Evolutionary conservation across 441 rosid species (phyloP).

Genomic region (Viola pubescens): DNA sequence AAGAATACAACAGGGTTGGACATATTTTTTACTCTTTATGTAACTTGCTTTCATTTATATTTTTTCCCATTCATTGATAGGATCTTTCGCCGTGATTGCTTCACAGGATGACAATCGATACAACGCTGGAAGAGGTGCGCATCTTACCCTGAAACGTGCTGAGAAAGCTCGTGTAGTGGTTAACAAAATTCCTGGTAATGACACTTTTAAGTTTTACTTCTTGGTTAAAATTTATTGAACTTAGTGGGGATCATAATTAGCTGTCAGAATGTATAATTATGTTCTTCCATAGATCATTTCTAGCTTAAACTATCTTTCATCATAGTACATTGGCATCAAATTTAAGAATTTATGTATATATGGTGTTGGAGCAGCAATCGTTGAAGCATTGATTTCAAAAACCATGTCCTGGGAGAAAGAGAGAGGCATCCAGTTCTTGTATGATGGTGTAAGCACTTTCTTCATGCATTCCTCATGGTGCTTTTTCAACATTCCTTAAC

Average conservation of each 20-base stretch:
- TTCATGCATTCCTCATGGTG: background rate
- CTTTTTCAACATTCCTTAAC: slow-evolving; percentile 2
- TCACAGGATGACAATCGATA: slow-evolving; percentile 74
- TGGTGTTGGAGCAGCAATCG: slow-evolving; percentile 48
- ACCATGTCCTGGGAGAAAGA: slow-evolving; percentile 68
- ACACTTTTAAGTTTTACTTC: background rate
- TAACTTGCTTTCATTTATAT: background rate
- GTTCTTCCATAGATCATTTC: background rate
- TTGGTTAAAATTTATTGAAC: background rate
- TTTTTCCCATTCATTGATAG: slow-evolving; percentile 10
- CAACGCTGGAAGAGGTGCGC: slow-evolving; percentile 88
- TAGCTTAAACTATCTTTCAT: background rate
- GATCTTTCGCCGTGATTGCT: slow-evolving; percentile 12
- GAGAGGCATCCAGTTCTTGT: slow-evolving; percentile 55
- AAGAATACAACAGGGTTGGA: slow-evolving; percentile 71
- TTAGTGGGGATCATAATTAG: background rate
- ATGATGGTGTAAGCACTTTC: slow-evolving; percentile 71
- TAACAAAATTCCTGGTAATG: slow-evolving; percentile 71
- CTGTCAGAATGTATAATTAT: too few relatives aligned
- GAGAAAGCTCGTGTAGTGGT: slow-evolving; percentile 72
- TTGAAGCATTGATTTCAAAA: slow-evolving; percentile 57
- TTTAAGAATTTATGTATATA: background rate
- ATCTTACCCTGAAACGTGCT: slow-evolving; percentile 74
- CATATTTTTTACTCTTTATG: slow-evolving; percentile 7
- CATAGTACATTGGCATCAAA: background rate